Evolutionary conservation across 2,329 filamentous ascomycete genomes (phyloP).

Genomic region (Clonostachys rhizophaga): DNA sequence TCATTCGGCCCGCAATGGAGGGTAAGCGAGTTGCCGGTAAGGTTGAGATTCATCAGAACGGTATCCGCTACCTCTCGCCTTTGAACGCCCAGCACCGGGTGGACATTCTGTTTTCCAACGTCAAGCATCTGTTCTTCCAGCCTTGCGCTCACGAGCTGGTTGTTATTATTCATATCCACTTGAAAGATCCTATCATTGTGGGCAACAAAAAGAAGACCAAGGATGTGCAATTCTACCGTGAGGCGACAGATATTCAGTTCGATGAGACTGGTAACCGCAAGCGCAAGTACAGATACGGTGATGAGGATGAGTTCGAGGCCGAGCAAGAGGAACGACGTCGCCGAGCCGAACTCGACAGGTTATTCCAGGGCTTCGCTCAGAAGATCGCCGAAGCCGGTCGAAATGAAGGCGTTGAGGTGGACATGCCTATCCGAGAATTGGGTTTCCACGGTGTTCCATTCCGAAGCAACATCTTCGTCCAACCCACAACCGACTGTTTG

Average conservation of each 20-base stretch:
- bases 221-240: constrained; percentile 96
- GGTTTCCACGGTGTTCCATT: constrained; percentile 96
- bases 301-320: constrained; percentile 97
- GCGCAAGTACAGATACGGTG: constrained; percentile 94
- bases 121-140: constrained; percentile 98
- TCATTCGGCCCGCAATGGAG: constrained; percentile 90
- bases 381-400: constrained; percentile 96
- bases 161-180: constrained; percentile 95
- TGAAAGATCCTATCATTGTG: constrained; percentile 97
- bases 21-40: constrained; percentile 95
- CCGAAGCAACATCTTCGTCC: constrained; percentile 90
- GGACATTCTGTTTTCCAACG: constrained; percentile 95
- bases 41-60: constrained; percentile 97
- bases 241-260: constrained; percentile 97
- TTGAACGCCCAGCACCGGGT: constrained; percentile 78
- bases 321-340: constrained; percentile 95
- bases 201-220: constrained; percentile 98
- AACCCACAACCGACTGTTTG: constrained; percentile 93
- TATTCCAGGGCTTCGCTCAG: constrained; percentile 94
- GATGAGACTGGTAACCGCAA: constrained; percentile 98
- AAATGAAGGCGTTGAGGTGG: constrained; percentile 85
- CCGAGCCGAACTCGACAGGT: constrained; percentile 85
- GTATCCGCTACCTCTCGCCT: constrained; percentile 88
- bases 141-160: constrained; percentile 94
- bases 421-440: constrained; percentile 94